Percentiles rank a stretch among this genome's conserved stretches.
Conservation (phyloP, 2,329 filamentous ascomycete genomes). For the Lojkania enalia region DNA sequence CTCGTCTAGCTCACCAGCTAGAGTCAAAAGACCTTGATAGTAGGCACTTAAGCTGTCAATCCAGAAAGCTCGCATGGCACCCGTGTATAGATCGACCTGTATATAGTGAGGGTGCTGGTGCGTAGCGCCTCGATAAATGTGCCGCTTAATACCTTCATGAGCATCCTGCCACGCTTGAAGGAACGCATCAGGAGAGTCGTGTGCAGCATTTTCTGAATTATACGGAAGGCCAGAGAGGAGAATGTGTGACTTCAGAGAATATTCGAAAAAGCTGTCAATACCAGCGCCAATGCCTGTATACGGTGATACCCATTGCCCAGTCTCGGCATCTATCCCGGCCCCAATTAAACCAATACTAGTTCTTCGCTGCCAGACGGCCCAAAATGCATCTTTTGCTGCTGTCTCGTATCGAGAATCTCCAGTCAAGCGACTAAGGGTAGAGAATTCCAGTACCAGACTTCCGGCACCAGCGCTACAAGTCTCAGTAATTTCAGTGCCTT, state of each 20-base stretch:
- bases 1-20: conserved; percentile 88
- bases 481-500: conserved; percentile 77
- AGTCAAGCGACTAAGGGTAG: conserved; percentile 83
- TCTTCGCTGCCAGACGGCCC: conserved; percentile 90
- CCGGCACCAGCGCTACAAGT: conserved; percentile 97
- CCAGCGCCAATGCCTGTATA: conserved; percentile 95
- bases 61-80: conserved; percentile 88
- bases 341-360: conserved; percentile 87
- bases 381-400: conserved; percentile 88
- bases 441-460: conserved; percentile 90
- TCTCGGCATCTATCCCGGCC: conserved; percentile 89
- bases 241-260: conserved; percentile 92
- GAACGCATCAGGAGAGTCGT: conserved; percentile 74
- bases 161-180: conserved; percentile 82
- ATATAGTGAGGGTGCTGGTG: conserved; percentile 90
- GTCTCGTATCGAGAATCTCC: conserved; percentile 87
- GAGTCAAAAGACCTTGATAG: conserved; percentile 83
- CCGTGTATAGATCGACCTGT: conserved; percentile 85
- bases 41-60: conserved; percentile 95
- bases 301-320: conserved; percentile 82
- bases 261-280: conserved; percentile 98
- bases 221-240: conserved; percentile 72
- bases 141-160: conserved; percentile 83
- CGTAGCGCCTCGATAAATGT: conserved; percentile 77
- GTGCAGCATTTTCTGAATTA: conserved; percentile 56